Evolutionary conservation across 2,329 filamentous ascomycete genomes (phyloP).

Genomic region (Penicillium freii): DNA sequence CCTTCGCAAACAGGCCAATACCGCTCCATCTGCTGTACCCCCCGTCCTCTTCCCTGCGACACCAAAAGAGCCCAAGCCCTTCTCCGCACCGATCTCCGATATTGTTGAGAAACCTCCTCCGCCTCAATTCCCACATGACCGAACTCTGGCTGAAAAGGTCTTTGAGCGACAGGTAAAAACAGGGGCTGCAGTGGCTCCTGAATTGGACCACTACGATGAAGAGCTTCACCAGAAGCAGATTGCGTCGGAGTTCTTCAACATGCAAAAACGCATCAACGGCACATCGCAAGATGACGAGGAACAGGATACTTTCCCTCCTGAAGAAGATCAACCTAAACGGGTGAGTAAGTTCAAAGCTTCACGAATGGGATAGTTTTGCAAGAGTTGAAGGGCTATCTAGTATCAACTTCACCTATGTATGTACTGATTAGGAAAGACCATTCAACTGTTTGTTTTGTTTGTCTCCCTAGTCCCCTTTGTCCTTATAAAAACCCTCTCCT

Average conservation of each 20-base stretch:
- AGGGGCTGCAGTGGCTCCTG: conserved; percentile 37
- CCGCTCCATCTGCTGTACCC: conserved; percentile 24
- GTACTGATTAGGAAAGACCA: not conserved
- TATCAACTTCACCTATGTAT: not conserved
- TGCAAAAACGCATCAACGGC: conserved; percentile 78
- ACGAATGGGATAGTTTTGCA: conserved; percentile 35
- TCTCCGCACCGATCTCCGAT: conserved; percentile 37
- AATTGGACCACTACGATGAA: conserved; percentile 69
- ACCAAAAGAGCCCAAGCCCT: conserved; percentile 38
- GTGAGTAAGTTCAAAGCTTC: conserved; percentile 51
- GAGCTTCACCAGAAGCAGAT: conserved; percentile 73
- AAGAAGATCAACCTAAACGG: conserved; percentile 54
- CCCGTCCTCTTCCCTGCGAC: conserved; percentile 41
- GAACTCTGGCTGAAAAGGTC: conserved; percentile 59
- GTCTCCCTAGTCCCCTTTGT: not conserved
- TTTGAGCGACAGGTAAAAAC: conserved; percentile 50
- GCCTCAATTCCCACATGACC: conserved; percentile 43
- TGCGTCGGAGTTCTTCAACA: conserved; percentile 75
- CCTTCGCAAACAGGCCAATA: conserved; percentile 23
- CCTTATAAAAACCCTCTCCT: not conserved
- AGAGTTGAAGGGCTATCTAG: not conserved
- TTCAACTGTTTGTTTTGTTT: conserved; percentile 6
- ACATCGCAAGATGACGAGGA: conserved; percentile 69
- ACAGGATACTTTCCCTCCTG: conserved; percentile 63
- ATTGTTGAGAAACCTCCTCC: conserved; percentile 19